A percentile compares a stretch with the other conserved stretches of the same genome.
Evolutionary conservation across 164 flowering plant genomes (phyloP).

Genomic region (Amborella trichopoda): DNA sequence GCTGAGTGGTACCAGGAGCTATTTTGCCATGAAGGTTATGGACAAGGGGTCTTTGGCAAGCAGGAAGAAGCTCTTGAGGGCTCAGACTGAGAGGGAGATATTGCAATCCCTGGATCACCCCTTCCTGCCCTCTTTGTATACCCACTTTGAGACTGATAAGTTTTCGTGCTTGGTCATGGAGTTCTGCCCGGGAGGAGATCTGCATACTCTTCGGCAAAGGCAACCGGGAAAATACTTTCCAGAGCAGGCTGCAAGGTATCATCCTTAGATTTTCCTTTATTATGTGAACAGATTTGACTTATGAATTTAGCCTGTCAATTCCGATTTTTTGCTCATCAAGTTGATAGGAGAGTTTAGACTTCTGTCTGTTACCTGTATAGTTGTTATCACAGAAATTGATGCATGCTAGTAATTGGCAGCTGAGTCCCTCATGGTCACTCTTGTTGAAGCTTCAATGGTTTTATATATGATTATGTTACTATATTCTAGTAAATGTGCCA

Average conservation of each 20-base stretch:
- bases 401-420: no score
- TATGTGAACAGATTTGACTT: not conserved
- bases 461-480: no score
- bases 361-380: no score
- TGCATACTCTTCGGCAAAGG: constrained; percentile 72
- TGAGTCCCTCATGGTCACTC: no score
- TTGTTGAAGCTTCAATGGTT: no score
- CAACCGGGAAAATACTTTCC: constrained; percentile 77
- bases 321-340: no score
- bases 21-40: constrained; percentile 90
- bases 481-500: no score
- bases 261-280: not conserved
- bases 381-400: no score
- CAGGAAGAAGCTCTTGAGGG: constrained; percentile 73
- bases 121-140: constrained; percentile 67
- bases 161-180: constrained; percentile 82
- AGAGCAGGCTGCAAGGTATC: constrained; percentile 80
- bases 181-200: constrained; percentile 86
- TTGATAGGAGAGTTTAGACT: no score
- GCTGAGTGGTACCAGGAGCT: constrained; percentile 41
- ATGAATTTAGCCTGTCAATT: not conserved
- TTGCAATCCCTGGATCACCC: constrained; percentile 86
- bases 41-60: constrained; percentile 50
- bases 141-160: constrained; percentile 79
- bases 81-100: constrained; percentile 86